Conservation (phyloP, 768 basidiomycete species). For the Lanmaoa pseudosensibilis region DNA sequence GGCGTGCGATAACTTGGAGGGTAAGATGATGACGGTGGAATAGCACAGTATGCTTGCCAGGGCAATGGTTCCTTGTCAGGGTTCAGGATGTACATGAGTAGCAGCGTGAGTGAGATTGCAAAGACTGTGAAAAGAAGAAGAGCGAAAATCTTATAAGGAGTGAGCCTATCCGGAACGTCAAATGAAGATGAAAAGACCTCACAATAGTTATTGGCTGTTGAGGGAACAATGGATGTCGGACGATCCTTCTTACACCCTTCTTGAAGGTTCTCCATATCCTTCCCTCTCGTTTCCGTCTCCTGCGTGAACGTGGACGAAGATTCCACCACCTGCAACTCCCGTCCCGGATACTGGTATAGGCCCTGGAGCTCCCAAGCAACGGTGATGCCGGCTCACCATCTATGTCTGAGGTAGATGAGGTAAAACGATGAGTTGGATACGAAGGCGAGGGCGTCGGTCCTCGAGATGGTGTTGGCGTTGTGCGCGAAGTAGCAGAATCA, state of each 20-base stretch:
- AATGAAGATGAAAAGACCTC: slow-evolving; percentile 30
- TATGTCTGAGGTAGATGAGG: slow-evolving; percentile 58
- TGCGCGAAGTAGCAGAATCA: slow-evolving; percentile 30
- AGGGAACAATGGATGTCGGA: slow-evolving; percentile 76
- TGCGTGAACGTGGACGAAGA: slow-evolving; percentile 37
- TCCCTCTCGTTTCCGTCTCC: slow-evolving; percentile 53
- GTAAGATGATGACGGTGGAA: slow-evolving; percentile 50
- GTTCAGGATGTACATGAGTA: slow-evolving; percentile 90
- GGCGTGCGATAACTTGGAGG: slow-evolving; percentile 45
- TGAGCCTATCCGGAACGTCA: slow-evolving; percentile 18
- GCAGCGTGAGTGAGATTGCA: slow-evolving; percentile 79
- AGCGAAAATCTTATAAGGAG: slow-evolving; percentile 54
- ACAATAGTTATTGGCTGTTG: slow-evolving; percentile 81
- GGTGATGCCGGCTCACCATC: slow-evolving; percentile 60
- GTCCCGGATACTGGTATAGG: slow-evolving; percentile 43
- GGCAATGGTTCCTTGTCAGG: slow-evolving; percentile 94
- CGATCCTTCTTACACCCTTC: slow-evolving; percentile 52
- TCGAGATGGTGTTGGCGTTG: slow-evolving; percentile 64
- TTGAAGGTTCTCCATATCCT: slow-evolving; percentile 50
- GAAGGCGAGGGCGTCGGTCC: slow-evolving; percentile 61
- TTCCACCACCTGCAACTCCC: slow-evolving; percentile 60
- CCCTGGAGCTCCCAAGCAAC: slow-evolving; percentile 33
- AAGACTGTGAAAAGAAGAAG: slow-evolving; percentile 78
- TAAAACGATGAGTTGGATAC: slow-evolving; percentile 47
- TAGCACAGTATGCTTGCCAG: slow-evolving; percentile 91